Evolutionary conservation across 2,329 filamentous ascomycete genomes (phyloP), one percentile per base, ranked within the genome.

Genomic region (Claviceps sp.): DNA sequence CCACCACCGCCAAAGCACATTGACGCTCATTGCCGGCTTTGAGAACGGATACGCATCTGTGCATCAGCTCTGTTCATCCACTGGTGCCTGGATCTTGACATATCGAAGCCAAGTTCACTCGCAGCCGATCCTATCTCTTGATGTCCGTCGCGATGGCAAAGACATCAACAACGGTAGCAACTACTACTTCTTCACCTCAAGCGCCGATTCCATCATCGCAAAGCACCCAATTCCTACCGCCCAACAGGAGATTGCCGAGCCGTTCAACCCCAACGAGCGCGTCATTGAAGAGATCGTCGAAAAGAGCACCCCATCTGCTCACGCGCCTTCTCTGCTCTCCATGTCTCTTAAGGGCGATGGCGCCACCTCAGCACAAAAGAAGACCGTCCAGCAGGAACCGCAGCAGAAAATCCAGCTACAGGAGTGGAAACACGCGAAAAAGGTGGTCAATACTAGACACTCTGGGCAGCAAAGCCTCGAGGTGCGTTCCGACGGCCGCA

Each of bases 391-490:
- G 22, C 41, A 2, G 30, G 11, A 34, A 34, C 10, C 30, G 10
- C 5, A 50, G n/a, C 30, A 45, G 52, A 64, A 54, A 4, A 22
- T 19, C 10, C 55, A 51, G 14, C 50, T 59, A 19, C 57, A 65
- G 30, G 58, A 61, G 3, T 70, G 68, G 63, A 69, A 68, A 11
- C 62, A 76, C 50, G 77, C 84, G 0, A 61, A 84, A 49, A 86
- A 84, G 60, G 66, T 70, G 0, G 57, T 82, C 45, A 82, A 91
- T 59, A 96, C 91, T 1, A 91, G 85, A 62, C 93, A 97, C 65
- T 79, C 90, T 0, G 93, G 93, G 1, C 91, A 97, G 65, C 93
- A 98, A 66, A 80, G 82, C 11, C 70, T 98, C 6, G 71, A 70
- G 3, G 76, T 96, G 24, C 81, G 93, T 14, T 84, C 81, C 1